Evolutionary conservation across 495 filamentous ascomycete genomes (phyloP), one percentile per base, ranked within the genome.

Genomic region (Talaromyces adpressus): DNA sequence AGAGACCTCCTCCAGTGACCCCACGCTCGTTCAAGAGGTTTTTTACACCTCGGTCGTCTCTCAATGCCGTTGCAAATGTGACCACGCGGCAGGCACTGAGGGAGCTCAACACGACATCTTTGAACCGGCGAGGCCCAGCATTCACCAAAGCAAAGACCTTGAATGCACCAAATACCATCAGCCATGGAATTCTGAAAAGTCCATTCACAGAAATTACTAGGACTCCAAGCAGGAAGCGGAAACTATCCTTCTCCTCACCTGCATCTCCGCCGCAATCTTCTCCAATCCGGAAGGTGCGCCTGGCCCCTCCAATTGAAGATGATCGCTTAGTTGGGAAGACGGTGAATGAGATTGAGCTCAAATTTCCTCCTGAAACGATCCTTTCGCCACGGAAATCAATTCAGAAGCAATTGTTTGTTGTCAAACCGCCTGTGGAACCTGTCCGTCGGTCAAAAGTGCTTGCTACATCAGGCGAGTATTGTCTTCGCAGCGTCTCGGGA

Each of bases 21-120:
- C 89, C 89, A 41, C 79, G 87, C 60, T 88, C 86, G 59, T 96
- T 96, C 68, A 85, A 76, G 47, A 81, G 85, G 30, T 97, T 97
- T 77, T 97, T 96, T 69, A 93, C 90, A 14, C 92, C 92, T 57
- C 82, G 81, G 4, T 78, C 75, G 30, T 66, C 77, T 61, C 71
- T 80, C 41, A 68, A 81, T 64, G 68, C 67, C 64, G 68, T 66
- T 62, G 67, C 69, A n/a, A 63, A 74, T 83, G 65, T 83, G 66
- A 79, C 84, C 16, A 83, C 81, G 65, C 79, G 88, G 66, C 81
- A 84, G 68, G 84, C 88, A 54, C 80, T 96, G 57, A 80, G 81
- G 59, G 87, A 91, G 53, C 87, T 96, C 57, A 90, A 84, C 14
- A 82, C 81, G 29, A 82, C 85, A 5, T 81, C 78, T 16, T 71